Conservation (phyloP, 2,329 filamentous ascomycete species). For the Pleomassaria siparia region DNA sequence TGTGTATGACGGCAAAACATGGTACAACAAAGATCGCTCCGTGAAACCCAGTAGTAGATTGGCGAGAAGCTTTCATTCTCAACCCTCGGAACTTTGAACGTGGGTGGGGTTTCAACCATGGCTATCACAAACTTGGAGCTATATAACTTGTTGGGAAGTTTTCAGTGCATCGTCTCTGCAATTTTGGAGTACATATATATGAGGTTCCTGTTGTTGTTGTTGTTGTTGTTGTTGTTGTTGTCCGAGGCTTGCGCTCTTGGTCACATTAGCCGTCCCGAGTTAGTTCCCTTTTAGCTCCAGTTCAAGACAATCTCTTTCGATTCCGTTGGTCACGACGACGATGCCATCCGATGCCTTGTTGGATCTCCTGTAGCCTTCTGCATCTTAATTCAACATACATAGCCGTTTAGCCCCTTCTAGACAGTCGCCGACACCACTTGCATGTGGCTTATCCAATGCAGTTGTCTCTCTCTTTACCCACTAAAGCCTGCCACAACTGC, state of each 20-base stretch:
- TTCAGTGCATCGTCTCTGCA: too few species aligned
- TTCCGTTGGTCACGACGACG: constrained; percentile 14
- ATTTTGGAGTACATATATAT: too few species aligned
- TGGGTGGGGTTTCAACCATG: too few species aligned
- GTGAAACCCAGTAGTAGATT: too few species aligned
- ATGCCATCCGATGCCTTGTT: constrained; percentile 4
- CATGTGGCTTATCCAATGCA: constrained; percentile 38
- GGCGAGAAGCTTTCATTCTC: too few species aligned
- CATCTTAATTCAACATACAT: background rate
- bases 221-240: background rate
- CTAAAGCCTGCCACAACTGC: constrained; percentile 62
- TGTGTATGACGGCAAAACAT: too few species aligned
- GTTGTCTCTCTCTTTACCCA: constrained; percentile 31
- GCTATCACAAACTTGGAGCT: too few species aligned
- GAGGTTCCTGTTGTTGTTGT: too few species aligned
- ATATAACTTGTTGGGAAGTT: too few species aligned
- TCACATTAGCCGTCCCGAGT: background rate
- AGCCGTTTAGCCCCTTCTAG: constrained; percentile 17
- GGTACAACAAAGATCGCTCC: too few species aligned
- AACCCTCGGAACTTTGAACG: too few species aligned
- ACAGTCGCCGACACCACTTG: constrained; percentile 27
- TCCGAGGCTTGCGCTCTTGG: constrained; percentile 16
- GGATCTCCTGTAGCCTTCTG: constrained; percentile 6
- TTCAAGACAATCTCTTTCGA: constrained; percentile 8
- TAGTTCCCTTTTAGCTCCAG: background rate